Conservation (phyloP, 305 asterid species). For the Fraxinus velutina region DNA sequence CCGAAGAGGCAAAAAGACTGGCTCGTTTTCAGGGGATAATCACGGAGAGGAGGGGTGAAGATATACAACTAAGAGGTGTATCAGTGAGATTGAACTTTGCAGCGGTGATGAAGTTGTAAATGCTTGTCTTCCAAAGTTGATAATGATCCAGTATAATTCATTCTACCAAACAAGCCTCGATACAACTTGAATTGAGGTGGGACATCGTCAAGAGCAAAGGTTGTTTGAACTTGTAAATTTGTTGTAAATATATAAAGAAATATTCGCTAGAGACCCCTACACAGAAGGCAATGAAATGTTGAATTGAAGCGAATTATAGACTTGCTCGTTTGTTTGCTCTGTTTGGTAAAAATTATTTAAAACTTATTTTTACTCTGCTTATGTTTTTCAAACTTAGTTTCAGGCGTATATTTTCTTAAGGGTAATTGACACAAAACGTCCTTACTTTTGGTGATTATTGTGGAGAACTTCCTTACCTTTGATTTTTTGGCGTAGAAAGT, state of each 20-base stretch:
- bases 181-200: neutral
- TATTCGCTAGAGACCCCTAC: neutral
- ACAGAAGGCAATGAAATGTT: neutral
- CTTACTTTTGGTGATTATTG: too few relatives aligned
- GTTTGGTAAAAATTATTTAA: neutral
- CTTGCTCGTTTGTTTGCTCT: neutral
- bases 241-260: neutral
- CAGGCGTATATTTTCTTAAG: too few relatives aligned
- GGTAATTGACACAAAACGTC: too few relatives aligned
- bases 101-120: neutral
- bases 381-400: too few relatives aligned
- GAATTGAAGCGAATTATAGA: neutral
- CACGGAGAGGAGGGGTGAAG: neutral
- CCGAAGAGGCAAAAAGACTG: neutral
- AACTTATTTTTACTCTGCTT: neutral
- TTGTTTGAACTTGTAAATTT: neutral
- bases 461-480: too few relatives aligned
- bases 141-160: neutral
- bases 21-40: neutral
- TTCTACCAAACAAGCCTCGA: neutral
- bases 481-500: too few relatives aligned
- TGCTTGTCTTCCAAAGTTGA: neutral
- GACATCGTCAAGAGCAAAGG: neutral
- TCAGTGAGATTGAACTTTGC: neutral
- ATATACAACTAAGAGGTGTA: neutral